Conservation (phyloP, 2,329 filamentous ascomycete genomes). For the Alternaria triticimaculans region DNA sequence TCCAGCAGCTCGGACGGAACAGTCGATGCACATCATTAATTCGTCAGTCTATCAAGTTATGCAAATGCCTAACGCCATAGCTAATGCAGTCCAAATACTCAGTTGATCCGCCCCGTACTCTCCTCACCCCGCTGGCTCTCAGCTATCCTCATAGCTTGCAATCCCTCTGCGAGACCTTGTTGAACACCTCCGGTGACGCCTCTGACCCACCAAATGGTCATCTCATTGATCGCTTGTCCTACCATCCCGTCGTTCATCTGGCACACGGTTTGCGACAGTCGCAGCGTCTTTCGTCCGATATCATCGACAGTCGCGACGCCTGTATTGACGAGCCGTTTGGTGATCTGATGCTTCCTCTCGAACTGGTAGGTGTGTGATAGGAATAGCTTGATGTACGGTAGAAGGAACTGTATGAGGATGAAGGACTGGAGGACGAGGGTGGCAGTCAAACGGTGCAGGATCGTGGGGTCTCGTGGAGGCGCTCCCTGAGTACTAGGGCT, state of each 20-base stretch:
- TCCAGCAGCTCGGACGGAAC: not conserved
- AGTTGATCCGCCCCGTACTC: constrained; percentile 10
- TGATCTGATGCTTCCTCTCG: constrained; percentile 71
- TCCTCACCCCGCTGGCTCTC: constrained; percentile 2
- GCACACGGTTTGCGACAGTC: constrained; percentile 62
- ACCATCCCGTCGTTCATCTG: constrained; percentile 69
- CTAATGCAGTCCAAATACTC: not conserved
- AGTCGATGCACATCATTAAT: not conserved
- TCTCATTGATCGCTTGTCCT: constrained; percentile 64
- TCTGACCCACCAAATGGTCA: constrained; percentile 67
- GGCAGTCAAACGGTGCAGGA: constrained; percentile 66
- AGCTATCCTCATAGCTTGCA: constrained; percentile 52
- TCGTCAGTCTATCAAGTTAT: not conserved
- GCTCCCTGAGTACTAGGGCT: constrained; percentile 5
- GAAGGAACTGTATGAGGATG: constrained; percentile 64
- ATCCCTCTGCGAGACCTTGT: constrained; percentile 66
- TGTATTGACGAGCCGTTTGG: constrained; percentile 62
- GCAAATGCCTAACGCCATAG: constrained; percentile 1
- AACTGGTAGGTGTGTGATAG: constrained; percentile 64
- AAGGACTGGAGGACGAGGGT: constrained; percentile 65
- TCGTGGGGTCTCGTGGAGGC: constrained; percentile 48
- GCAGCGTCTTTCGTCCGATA: constrained; percentile 60
- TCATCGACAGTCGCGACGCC: constrained; percentile 61
- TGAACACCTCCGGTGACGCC: constrained; percentile 71
- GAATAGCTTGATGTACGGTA: constrained; percentile 66